Base-by-base conservation (phyloP, 805 yeast species). In the Ogataea siamensis region DNA sequence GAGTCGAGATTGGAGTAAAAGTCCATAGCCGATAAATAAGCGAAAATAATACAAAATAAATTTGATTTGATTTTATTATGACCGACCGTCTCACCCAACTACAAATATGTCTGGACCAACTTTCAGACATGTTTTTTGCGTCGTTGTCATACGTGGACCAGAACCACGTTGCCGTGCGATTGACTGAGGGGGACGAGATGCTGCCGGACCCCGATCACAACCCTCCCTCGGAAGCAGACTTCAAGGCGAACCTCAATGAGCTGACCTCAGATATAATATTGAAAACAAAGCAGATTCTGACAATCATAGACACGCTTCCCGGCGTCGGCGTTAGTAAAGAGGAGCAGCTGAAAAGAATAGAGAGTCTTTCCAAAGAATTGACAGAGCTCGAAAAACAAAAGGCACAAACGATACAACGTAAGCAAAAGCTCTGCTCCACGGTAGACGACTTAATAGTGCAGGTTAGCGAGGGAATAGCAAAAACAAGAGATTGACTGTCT, bases 51-150 rank as follows among this genome's bases (percentile, higher is more conserved):
- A 23, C 25, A 21, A 24, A 24, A 12, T 32, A 28, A 12, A 19
- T 15, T 30, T 22, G 13, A 25, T 5, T 28, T 17, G 9, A 19
- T 27, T n/a, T 27, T 15, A 27, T 15, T 15, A 82, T 85, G 94
- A 71, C 95, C 0, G 98, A 89, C 62, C 70, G 96, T 55, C 68
- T 89, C 24, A 87, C 96, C 2, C 98, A 89, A 58, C 71, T 89
- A 16, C 98, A 89, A 54, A 73, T 85, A 30, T 87, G 96, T 51
- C 67, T 89, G 24, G 98, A 89, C 59, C 70, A 76, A 56, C 71
- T 85, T 43, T 74, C 82, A 42, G 93, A 85, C 45, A 89, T 83
- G 62, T 82, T 85, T 64, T 78, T 80, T 49, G 86, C 91, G 2
- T 79, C 93, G 2, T 64, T 84, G 36, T 81, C 82, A 54, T 85